A percentile compares a stretch with the other conserved stretches of the same genome.
phyloP scores from a whole-genome alignment of 768 basidiomycete genomes.

The Suillus hirtellus region DNA sequence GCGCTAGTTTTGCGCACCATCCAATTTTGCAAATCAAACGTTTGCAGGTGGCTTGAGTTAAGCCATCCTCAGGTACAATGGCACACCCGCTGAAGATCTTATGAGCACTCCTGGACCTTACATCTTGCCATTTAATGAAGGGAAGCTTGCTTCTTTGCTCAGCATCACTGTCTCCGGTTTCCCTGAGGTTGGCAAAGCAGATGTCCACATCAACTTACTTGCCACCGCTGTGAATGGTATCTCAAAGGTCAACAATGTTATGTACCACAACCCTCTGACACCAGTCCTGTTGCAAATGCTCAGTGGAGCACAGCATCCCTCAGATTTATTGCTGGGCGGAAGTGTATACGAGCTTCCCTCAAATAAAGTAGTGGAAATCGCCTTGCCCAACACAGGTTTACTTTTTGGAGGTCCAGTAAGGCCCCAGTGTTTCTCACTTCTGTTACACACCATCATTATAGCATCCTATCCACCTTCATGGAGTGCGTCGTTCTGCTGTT shows the following conservation, averaged over 20 bases:
- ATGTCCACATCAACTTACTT: slow-evolving; percentile 29
- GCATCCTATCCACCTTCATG: slow-evolving; percentile 45
- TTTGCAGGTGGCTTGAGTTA: slow-evolving; percentile 38
- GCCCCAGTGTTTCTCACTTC: no score
- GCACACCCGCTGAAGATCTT: slow-evolving; percentile 37
- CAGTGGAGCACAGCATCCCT: slow-evolving; percentile 48
- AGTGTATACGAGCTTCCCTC: slow-evolving; percentile 47
- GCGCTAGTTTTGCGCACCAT: slow-evolving; percentile 41
- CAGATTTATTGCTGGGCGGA: slow-evolving; percentile 51
- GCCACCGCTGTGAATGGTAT: slow-evolving; percentile 14
- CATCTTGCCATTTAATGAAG: slow-evolving; percentile 33
- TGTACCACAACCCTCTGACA: slow-evolving; percentile 41
- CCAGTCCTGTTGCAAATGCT: slow-evolving; percentile 62
- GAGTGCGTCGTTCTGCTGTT: slow-evolving; percentile 26
- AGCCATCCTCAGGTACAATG: slow-evolving; percentile 42
- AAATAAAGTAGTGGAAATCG: slow-evolving; percentile 48
- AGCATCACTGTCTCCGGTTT: slow-evolving; percentile 31
- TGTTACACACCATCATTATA: slow-evolving; percentile 7
- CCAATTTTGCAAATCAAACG: slow-evolving; percentile 28
- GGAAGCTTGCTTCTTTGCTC: slow-evolving; percentile 33
- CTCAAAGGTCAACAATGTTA: slow-evolving; percentile 33
- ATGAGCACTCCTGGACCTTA: slow-evolving; percentile 25
- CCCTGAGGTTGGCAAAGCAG: slow-evolving; percentile 33
- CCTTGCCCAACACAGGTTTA: slow-evolving; percentile 42
- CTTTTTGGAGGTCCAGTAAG: slow-evolving; percentile 33